These are phyloP conservation scores for Boletus mariae DNA, from an alignment of 1,284 basidiomycete genomes.

Conservation along the genomic window DNA sequence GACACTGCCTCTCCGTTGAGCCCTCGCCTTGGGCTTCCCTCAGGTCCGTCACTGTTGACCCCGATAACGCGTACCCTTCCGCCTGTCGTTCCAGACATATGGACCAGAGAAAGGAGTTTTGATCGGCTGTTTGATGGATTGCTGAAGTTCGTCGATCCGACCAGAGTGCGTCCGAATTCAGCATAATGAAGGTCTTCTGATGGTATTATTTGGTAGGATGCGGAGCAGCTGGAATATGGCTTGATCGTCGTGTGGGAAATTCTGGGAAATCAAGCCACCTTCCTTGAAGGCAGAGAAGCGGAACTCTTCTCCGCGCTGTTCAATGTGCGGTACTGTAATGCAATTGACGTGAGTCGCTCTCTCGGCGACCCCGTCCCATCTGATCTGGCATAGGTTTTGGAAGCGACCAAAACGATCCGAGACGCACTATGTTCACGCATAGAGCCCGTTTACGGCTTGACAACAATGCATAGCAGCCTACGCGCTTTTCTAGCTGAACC, in stretches of 20 bases:
- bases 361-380: slow-evolving; percentile 5
- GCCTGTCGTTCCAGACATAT: slow-evolving; percentile 51
- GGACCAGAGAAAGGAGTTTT: slow-evolving; percentile 65
- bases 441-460: slow-evolving; percentile 80
- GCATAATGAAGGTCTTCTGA: not conserved
- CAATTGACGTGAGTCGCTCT: slow-evolving; percentile 51
- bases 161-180: slow-evolving; percentile 43
- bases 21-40: slow-evolving; percentile 39
- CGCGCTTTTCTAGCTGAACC: slow-evolving; percentile 57
- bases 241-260: slow-evolving; percentile 76
- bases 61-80: slow-evolving; percentile 39
- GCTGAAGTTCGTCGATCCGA: slow-evolving; percentile 53
- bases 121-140: slow-evolving; percentile 62
- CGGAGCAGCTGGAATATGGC: slow-evolving; percentile 65
- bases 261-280: slow-evolving; percentile 59
- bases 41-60: slow-evolving; percentile 50
- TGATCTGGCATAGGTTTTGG: slow-evolving; percentile 53
- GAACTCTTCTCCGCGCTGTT: slow-evolving; percentile 65
- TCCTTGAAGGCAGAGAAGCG: slow-evolving; percentile 70
- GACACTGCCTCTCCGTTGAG: slow-evolving; percentile 42
- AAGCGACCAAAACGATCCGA: slow-evolving; percentile 75
- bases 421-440: slow-evolving; percentile 65
- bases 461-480: slow-evolving; percentile 70
- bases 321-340: slow-evolving; percentile 63
- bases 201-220: slow-evolving; percentile 41